Conservation (phyloP, 257 asterid species). For the Gynochthodes officinalis region DNA sequence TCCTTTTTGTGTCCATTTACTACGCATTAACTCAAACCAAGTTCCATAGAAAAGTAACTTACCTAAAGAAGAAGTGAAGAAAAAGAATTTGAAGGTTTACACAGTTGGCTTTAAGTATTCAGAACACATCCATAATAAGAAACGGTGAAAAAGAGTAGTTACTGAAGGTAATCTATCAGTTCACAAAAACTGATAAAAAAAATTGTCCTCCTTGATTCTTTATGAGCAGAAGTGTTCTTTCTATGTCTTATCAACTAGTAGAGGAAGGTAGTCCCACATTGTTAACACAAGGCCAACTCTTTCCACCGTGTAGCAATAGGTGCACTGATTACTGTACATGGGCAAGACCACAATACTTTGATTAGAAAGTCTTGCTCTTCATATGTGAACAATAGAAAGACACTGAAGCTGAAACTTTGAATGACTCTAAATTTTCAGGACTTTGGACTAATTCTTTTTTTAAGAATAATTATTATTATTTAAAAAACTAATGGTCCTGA, state of each 20-base stretch:
- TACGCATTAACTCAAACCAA: not conserved
- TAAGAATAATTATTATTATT: not conserved
- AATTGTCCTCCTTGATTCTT: not conserved
- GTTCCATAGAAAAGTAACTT: too few relatives aligned
- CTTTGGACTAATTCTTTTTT: not conserved
- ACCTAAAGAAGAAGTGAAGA: not conserved
- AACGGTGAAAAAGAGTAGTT: too few relatives aligned
- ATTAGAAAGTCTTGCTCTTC: not conserved
- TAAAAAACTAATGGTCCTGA: too few relatives aligned
- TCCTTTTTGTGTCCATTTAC: not conserved
- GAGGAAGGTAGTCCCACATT: too few relatives aligned
- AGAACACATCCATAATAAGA: too few relatives aligned
- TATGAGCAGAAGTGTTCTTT: not conserved
- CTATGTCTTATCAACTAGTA: not conserved
- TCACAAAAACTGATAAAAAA: not conserved
- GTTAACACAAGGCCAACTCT: not conserved
- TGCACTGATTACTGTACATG: not conserved
- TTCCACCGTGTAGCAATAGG: not conserved
- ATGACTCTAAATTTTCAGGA: not conserved
- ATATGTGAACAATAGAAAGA: not conserved
- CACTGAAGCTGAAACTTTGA: not conserved
- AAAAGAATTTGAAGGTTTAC: constrained; percentile 1
- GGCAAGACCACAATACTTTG: not conserved
- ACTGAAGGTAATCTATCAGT: not conserved
- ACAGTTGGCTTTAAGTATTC: not conserved